Conservation (phyloP, 2,329 filamentous ascomycete species). For the Microsporum ferrugineum region DNA sequence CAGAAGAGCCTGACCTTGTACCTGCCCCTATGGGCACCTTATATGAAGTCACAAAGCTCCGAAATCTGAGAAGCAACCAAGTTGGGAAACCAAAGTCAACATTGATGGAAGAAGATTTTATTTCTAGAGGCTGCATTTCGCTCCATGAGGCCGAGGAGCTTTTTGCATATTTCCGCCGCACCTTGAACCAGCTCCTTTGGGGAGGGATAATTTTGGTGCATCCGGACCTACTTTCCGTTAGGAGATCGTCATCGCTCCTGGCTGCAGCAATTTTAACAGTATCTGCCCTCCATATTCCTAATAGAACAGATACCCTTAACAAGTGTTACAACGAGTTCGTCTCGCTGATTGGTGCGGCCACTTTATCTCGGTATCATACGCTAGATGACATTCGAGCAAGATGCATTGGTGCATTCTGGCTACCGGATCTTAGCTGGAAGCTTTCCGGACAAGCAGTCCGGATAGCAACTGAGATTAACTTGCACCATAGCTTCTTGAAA, state of each 20-base stretch:
- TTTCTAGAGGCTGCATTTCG: constrained; percentile 38
- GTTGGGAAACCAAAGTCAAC: constrained; percentile 28
- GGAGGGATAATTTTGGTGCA: constrained; percentile 43
- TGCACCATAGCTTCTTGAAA: constrained; percentile 44
- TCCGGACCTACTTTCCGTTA: constrained; percentile 40
- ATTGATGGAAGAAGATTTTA: constrained; percentile 39
- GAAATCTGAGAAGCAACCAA: constrained; percentile 31
- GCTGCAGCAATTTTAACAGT: constrained; percentile 48
- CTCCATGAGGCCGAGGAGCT: constrained; percentile 42
- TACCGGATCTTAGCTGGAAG: constrained; percentile 52
- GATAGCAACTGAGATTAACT: constrained; percentile 47
- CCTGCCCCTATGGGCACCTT: constrained; percentile 44
- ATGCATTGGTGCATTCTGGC: constrained; percentile 52
- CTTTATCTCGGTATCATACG: constrained; percentile 47
- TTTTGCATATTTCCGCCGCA: constrained; percentile 41
- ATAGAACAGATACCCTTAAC: constrained; percentile 42
- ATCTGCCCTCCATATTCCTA: constrained; percentile 47
- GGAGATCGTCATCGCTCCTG: constrained; percentile 45
- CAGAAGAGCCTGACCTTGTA: constrained; percentile 34
- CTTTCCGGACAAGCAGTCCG: constrained; percentile 48
- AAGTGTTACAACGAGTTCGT: constrained; percentile 48
- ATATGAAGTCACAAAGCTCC: constrained; percentile 44
- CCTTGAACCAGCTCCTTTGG: constrained; percentile 43
- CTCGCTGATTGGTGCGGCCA: constrained; percentile 44
- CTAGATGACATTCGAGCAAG: constrained; percentile 49